Conservation (phyloP, 176 grass and related monocot species). For the Ensete glaucum region DNA sequence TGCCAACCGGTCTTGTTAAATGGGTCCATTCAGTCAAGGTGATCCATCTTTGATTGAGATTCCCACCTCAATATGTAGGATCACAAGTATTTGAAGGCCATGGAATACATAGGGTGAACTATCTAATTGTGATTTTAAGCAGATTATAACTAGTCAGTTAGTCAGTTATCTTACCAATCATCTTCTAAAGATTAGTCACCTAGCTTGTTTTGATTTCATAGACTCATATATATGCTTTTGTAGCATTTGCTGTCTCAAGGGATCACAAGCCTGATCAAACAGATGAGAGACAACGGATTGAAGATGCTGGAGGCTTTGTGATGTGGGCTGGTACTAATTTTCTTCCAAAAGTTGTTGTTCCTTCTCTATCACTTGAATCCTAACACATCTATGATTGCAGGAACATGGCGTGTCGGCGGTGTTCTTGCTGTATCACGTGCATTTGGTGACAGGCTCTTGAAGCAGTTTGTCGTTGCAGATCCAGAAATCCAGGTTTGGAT, state of each 20-base stretch:
- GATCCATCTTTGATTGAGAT: no score
- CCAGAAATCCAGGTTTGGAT: constrained; percentile 75
- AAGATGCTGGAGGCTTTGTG: constrained; percentile 82
- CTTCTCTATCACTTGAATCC: neutral
- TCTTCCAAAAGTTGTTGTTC: neutral
- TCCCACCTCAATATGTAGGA: no score
- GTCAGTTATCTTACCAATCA: neutral
- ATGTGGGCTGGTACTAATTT: constrained; percentile 74
- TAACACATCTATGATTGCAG: constrained; percentile 16
- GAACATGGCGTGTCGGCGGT: constrained; percentile 84
- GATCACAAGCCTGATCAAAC: constrained; percentile 85
- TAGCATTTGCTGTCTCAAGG: constrained; percentile 73
- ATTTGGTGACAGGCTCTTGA: constrained; percentile 81
- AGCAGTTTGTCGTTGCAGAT: constrained; percentile 87
- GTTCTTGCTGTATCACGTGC: constrained; percentile 83
- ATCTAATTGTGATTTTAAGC: neutral
- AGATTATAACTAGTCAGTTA: neutral
- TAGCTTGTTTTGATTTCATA: neutral
- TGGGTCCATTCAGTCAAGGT: no score
- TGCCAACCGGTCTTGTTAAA: no score
- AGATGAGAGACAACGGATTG: constrained; percentile 71
- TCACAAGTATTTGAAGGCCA: no score
- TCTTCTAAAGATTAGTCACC: neutral
- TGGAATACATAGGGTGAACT: no score
- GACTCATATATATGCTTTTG: neutral